Base-by-base conservation (phyloP, 768 basidiomycete genomes). In the Rossbeevera mucosa region DNA sequence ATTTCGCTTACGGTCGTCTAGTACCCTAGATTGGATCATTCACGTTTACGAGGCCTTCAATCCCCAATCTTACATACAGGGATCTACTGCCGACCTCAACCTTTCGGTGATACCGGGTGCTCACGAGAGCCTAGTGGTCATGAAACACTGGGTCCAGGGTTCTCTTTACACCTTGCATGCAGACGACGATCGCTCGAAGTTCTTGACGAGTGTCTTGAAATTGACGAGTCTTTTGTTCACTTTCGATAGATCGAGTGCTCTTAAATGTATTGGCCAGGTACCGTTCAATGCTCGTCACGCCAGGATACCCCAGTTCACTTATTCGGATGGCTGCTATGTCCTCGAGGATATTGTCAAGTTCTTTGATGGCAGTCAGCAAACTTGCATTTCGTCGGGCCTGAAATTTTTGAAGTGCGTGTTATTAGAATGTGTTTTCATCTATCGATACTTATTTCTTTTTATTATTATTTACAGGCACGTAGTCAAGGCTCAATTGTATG, bases 11-110 rank as follows among this genome's bases (percentile, higher is more conserved):
- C 20, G 4, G 18, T 13, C 11, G 28, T 21, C 28, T 52, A 59
- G 57, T 3, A 22, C 48, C 16, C 46, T 59, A 2, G 9, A 47
- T 16, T 81, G 12, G 65, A 64, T 83, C 7, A 58, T 56, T 4
- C 71, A 66, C 24, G 63, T 85, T 0, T 77, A 82, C 48, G 76
- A 79, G 18, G 71, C 75, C 1, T 46, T 85, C 6, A 71, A 75
- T 53, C 83, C 85, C 3, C 62, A 76, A 1, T 71, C 63, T 44
- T 66, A 76, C 50, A 50, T 62, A n/a, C 67, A 82, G 41, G 85
- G 83, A 5, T 73, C 76, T 0, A 48, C 62, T 0, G 61, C 72
- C 0, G 56, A 66, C 42, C 61, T 82, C 1, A 62, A 74, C 29
- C 49, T 67, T 9, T 55, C 57, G 2, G 24, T 54, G 11, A 75